A percentile compares a stretch with the other conserved stretches of the same genome.
Conservation (phyloP, 1,284 basidiomycete species). For the Ganoderma sinense region DNA sequence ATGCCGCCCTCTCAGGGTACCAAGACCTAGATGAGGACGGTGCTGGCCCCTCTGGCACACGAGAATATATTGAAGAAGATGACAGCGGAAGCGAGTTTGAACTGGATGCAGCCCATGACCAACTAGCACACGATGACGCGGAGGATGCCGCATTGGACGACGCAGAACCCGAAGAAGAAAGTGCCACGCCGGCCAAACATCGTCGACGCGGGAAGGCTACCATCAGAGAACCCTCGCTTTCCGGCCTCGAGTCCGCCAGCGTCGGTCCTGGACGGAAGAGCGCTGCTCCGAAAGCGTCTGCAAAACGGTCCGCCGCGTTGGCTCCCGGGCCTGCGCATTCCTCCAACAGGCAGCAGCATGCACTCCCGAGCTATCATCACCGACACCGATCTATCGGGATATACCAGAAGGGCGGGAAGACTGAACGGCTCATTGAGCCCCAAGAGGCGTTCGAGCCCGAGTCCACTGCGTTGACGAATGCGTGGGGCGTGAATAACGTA, state of each 20-base stretch:
- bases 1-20: conserved; percentile 38
- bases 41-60: conserved; percentile 35
- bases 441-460: conserved; percentile 57
- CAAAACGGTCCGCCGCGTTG: conserved; percentile 34
- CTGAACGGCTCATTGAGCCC: conserved; percentile 59
- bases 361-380: conserved; percentile 68
- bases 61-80: conserved; percentile 34
- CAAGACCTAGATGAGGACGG: conserved; percentile 31
- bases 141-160: conserved; percentile 31
- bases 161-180: conserved; percentile 22
- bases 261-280: conserved; percentile 27
- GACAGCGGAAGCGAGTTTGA: conserved; percentile 55
- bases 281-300: conserved; percentile 23
- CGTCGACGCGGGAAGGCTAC: conserved; percentile 14
- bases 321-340: conserved; percentile 39
- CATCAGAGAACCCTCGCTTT: conserved; percentile 23
- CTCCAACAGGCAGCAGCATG: conserved; percentile 55
- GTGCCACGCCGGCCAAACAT: conserved; percentile 1
- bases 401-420: conserved; percentile 54
- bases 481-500: conserved; percentile 51
- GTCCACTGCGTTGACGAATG: conserved; percentile 46
- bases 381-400: conserved; percentile 71
- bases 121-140: conserved; percentile 34
- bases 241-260: conserved; percentile 11
- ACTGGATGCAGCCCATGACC: conserved; percentile 36